phyloP scores from a whole-genome alignment of 805 yeast genomes.

The Metschnikowia kofuensis region DNA sequence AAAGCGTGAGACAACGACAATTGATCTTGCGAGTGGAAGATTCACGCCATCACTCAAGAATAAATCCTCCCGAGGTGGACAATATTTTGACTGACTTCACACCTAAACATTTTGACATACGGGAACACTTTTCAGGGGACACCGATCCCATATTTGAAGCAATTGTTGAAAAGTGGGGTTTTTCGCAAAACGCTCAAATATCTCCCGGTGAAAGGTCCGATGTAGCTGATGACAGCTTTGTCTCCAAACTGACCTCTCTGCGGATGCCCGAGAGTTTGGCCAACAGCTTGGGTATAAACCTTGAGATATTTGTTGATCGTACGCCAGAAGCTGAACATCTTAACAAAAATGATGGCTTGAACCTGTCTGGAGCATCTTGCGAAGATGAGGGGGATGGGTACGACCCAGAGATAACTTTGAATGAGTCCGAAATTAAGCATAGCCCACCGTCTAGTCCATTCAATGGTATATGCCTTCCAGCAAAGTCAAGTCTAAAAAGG shows the following conservation, averaged over 20 bases:
- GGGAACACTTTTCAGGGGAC: conserved; percentile 3
- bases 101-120: conserved; percentile 10
- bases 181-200: not conserved
- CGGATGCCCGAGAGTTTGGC: conserved; percentile 11
- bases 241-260: not conserved
- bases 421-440: conserved; percentile 10
- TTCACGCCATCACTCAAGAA: not conserved
- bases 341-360: not conserved
- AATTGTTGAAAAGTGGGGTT: conserved; percentile 15
- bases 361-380: conserved; percentile 5
- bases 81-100: not conserved
- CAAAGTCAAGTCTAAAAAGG: conserved; percentile 26
- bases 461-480: conserved; percentile 1
- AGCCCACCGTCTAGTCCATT: conserved; percentile 14
- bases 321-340: conserved; percentile 3
- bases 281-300: conserved; percentile 23
- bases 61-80: not conserved
- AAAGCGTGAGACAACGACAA: conserved; percentile 20
- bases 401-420: conserved; percentile 20
- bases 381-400: conserved; percentile 22
- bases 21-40: conserved; percentile 11
- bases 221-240: not conserved
- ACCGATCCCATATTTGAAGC: conserved; percentile 8
- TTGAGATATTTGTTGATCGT: conserved; percentile 8
- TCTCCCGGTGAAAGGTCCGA: not conserved